Evolutionary conservation across 257 asterid genomes (phyloP).

Genomic region (Solanum ossicruentum): DNA sequence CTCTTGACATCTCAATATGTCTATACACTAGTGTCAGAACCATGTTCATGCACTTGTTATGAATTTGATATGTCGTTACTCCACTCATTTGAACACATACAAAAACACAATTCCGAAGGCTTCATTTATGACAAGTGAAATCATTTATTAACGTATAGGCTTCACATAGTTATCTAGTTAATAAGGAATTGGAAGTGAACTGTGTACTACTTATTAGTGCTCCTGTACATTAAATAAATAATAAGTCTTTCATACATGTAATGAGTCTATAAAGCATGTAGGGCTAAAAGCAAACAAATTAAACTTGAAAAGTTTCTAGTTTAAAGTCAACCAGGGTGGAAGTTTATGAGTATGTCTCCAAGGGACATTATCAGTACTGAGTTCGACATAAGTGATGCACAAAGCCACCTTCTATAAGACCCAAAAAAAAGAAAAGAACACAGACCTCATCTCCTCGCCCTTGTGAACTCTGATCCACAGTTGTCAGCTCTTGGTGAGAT

Average conservation of each 20-base stretch:
- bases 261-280: background rate
- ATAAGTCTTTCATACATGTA: background rate
- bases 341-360: background rate
- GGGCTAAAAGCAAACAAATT: background rate
- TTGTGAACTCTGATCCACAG: conserved; percentile 83
- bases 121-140: background rate
- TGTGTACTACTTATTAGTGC: background rate
- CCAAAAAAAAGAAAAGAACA: background rate
- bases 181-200: background rate
- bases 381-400: background rate
- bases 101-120: background rate
- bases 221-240: background rate
- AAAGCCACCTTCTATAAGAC: background rate
- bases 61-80: background rate
- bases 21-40: background rate
- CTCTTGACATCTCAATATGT: background rate
- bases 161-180: background rate
- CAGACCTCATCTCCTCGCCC: conserved; percentile 93
- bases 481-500: conserved; percentile 93
- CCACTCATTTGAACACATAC: background rate
- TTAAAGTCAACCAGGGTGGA: background rate
- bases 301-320: background rate
- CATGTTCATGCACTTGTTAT: background rate
- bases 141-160: background rate
- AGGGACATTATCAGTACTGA: background rate